Conservation (phyloP, 2,329 filamentous ascomycete genomes). For the Helotiales sp. region DNA sequence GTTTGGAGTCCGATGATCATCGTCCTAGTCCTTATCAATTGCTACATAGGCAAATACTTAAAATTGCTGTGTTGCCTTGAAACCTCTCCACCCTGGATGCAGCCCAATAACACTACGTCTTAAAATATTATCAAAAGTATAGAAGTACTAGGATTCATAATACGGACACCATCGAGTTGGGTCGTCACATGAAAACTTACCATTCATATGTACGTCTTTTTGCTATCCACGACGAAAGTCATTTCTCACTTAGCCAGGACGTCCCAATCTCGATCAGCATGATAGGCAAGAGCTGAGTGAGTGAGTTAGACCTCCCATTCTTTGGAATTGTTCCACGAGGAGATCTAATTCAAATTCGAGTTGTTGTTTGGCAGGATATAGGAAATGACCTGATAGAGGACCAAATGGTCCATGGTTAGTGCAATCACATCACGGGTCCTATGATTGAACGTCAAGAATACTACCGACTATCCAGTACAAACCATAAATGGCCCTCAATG, state of each 20-base stretch:
- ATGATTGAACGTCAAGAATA: background rate
- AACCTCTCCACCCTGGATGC: too few relatives aligned
- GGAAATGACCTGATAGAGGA: background rate
- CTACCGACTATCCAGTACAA: background rate
- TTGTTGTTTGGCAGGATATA: background rate
- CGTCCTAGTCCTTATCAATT: too few relatives aligned
- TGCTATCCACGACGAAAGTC: constrained; percentile 6
- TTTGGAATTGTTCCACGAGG: background rate
- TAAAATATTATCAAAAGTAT: too few relatives aligned
- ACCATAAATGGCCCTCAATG: background rate
- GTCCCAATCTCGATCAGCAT: constrained; percentile 14
- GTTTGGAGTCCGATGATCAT: too few relatives aligned
- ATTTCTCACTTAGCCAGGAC: constrained; percentile 17
- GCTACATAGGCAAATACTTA: too few relatives aligned
- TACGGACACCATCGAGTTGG: too few relatives aligned
- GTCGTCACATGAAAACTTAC: background rate
- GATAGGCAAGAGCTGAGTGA: constrained; percentile 9
- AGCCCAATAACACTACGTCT: too few relatives aligned
- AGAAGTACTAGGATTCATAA: too few relatives aligned
- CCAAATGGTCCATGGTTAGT: background rate
- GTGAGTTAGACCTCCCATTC: background rate
- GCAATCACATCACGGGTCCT: background rate
- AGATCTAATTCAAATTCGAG: background rate
- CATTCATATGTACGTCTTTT: constrained; percentile 14
- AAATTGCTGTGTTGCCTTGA: too few relatives aligned